phyloP scores from a whole-genome alignment of 345 rosid species.

The Garcia nutans region DNA sequence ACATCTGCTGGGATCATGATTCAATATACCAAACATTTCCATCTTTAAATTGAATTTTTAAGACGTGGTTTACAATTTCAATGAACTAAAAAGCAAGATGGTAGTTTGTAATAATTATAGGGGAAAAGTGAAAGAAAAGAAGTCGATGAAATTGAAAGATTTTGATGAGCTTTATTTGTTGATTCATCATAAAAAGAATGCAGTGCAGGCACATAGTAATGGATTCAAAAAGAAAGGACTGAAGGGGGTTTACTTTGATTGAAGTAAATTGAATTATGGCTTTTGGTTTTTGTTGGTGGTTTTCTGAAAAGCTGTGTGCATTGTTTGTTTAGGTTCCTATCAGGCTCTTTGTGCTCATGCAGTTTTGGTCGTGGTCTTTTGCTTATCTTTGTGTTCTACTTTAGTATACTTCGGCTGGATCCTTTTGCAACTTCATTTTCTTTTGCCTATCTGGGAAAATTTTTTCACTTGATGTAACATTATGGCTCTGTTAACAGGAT shows the following conservation, averaged over 20 bases:
- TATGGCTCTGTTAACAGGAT: slow-evolving; percentile 39
- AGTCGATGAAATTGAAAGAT: no score
- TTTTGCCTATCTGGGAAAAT: not conserved
- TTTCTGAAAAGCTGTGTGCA: not conserved
- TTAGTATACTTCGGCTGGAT: not conserved
- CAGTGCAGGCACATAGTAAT: not conserved
- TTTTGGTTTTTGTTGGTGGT: not conserved
- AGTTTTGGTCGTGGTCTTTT: not conserved
- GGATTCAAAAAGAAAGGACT: not conserved
- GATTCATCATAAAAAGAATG: not conserved
- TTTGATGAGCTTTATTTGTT: not conserved
- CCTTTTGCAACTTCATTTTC: not conserved
- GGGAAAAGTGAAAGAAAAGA: not conserved
- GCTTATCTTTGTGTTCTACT: not conserved
- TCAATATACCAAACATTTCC: not conserved
- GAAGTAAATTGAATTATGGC: not conserved
- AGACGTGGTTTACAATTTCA: not conserved
- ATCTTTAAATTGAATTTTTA: not conserved
- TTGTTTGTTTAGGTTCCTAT: not conserved
- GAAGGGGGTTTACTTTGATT: not conserved
- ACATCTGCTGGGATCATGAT: not conserved
- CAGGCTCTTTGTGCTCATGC: not conserved
- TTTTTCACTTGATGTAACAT: not conserved
- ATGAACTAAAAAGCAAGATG: not conserved
- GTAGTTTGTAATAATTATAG: not conserved